Evolutionary conservation across 2,329 filamentous ascomycete species (phyloP).

Genomic region (Trematosphaeria pertusa): DNA sequence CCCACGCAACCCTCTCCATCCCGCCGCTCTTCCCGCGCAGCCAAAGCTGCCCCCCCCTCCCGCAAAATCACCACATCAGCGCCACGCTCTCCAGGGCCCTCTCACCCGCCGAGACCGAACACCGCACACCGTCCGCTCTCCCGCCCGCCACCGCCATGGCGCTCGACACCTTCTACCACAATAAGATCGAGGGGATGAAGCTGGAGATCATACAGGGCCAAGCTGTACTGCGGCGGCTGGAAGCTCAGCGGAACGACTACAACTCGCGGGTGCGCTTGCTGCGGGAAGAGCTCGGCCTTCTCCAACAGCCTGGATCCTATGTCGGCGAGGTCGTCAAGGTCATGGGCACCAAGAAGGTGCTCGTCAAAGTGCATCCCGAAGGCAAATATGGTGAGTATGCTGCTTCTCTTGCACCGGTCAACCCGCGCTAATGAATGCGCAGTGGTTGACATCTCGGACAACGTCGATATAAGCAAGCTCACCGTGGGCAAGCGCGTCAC

Average conservation of each 20-base stretch:
- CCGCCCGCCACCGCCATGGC: constrained; percentile 77
- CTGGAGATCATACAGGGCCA: constrained; percentile 99
- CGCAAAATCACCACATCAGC: constrained; percentile 60
- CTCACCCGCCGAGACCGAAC: too few species aligned
- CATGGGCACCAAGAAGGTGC: constrained; percentile 98
- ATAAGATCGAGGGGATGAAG: constrained; percentile 99
- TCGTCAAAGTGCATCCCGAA: constrained; percentile 98
- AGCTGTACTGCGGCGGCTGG: constrained; percentile 89
- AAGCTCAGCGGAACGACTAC: constrained; percentile 99
- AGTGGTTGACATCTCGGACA: constrained; percentile 97
- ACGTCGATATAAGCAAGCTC: constrained; percentile 93
- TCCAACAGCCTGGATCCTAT: constrained; percentile 97
- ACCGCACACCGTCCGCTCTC: too few species aligned
- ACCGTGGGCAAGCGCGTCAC: constrained; percentile 97
- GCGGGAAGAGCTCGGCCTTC: constrained; percentile 90
- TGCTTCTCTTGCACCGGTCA: background rate
- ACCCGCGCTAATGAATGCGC: constrained; percentile 11
- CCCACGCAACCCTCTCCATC: background rate
- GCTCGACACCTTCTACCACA: constrained; percentile 99
- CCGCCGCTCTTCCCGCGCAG: background rate
- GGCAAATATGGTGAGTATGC: constrained; percentile 90
- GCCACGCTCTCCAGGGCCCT: constrained; percentile 1
- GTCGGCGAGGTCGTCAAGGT: constrained; percentile 99
- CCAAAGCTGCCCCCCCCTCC: background rate
- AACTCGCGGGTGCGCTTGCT: constrained; percentile 96